These are phyloP conservation scores for Pterocarpus santalinus DNA, from an alignment of 306 rosid species.

Conservation along the genomic window DNA sequence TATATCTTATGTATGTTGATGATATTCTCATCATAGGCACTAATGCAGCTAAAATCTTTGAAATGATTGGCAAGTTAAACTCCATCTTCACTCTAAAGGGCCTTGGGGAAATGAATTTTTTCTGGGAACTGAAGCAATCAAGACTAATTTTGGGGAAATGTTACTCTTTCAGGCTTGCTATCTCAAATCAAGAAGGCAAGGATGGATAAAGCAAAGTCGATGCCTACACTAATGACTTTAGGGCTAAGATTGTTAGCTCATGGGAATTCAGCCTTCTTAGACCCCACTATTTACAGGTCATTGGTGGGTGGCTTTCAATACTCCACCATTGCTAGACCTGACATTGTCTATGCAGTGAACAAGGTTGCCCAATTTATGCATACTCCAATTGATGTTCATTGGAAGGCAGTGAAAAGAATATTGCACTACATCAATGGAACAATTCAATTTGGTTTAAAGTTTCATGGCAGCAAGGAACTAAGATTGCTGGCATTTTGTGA, in stretches of 20 bases:
- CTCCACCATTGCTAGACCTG: neutral
- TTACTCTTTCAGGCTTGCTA: too few species aligned
- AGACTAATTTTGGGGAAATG: too few species aligned
- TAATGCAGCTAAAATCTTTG: too few species aligned
- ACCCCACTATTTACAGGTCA: neutral
- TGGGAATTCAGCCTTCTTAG: neutral
- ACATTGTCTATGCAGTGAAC: neutral
- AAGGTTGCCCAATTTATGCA: neutral
- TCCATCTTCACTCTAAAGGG: neutral
- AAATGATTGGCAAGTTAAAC: neutral
- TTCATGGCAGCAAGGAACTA: too few species aligned
- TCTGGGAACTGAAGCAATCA: too few species aligned
- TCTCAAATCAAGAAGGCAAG: too few species aligned
- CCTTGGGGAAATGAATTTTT: neutral
- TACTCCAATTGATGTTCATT: neutral
- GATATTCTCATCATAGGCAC: too few species aligned
- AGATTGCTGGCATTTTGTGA: too few species aligned
- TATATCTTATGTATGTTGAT: too few species aligned
- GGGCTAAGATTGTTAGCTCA: neutral
- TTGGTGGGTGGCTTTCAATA: neutral
- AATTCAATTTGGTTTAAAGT: too few species aligned
- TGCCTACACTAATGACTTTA: neutral
- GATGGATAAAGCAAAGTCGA: too few species aligned
- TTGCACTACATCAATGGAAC: too few species aligned
- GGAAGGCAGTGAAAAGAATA: neutral